Evolutionary conservation across 768 basidiomycete species (phyloP).

Genomic region (Pilatotrama ljubarskyi): DNA sequence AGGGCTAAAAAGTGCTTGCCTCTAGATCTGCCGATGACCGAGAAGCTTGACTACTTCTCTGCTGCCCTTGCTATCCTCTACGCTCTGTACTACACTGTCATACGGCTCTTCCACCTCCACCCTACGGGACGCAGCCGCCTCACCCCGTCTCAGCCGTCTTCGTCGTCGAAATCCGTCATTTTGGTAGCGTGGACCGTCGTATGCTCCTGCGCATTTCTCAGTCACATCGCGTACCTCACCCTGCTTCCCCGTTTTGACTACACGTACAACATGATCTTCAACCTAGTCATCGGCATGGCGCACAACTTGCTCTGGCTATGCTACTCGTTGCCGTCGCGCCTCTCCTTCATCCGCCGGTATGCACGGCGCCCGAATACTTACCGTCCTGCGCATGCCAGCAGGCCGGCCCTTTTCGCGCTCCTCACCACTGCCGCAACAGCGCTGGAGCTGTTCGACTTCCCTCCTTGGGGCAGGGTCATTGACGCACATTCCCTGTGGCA

Average conservation of each 20-base stretch:
- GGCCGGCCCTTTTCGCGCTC: slow-evolving; percentile 60
- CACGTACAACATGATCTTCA: slow-evolving; percentile 89
- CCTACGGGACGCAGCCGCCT: slow-evolving; percentile 31
- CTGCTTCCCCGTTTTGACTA: slow-evolving; percentile 85
- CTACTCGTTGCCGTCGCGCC: slow-evolving; percentile 59
- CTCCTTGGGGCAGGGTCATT: slow-evolving; percentile 69
- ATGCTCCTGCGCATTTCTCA: slow-evolving; percentile 57
- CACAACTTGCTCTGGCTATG: slow-evolving; percentile 84
- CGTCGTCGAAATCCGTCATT: slow-evolving; percentile 10
- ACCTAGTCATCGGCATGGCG: slow-evolving; percentile 67
- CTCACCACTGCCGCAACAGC: slow-evolving; percentile 73
- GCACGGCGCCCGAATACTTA: slow-evolving; percentile 55
- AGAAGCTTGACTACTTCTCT: slow-evolving; percentile 94
- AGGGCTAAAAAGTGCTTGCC: slow-evolving; percentile 11
- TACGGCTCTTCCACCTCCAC: slow-evolving; percentile 80
- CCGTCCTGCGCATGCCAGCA: slow-evolving; percentile 53
- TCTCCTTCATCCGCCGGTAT: slow-evolving; percentile 54
- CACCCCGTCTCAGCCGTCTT: slow-evolving; percentile 19
- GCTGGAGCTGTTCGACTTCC: slow-evolving; percentile 91
- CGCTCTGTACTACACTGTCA: slow-evolving; percentile 73
- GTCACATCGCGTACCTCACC: slow-evolving; percentile 79
- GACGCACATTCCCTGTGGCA: slow-evolving; percentile 98
- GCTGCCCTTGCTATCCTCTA: slow-evolving; percentile 84
- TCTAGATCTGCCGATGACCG: slow-evolving; percentile 77
- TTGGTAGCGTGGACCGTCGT: slow-evolving; percentile 46